These are phyloP conservation scores for Trametes pubescens DNA, from an alignment of 1,284 basidiomycete species.

Conservation along the genomic window DNA sequence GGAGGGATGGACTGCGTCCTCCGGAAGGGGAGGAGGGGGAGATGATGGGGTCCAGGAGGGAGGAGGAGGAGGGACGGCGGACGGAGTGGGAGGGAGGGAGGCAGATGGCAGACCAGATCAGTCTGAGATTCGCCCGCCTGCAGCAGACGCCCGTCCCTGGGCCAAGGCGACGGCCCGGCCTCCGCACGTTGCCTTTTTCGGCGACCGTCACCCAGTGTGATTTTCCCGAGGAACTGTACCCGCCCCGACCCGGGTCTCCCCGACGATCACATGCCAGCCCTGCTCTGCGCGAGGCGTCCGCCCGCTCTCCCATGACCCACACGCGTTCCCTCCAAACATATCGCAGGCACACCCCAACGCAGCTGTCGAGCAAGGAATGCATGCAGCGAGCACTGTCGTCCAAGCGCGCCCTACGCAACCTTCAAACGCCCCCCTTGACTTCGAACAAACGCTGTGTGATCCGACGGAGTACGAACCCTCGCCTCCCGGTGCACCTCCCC, in stretches of 20 bases:
- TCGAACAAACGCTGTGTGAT: conserved; percentile 18
- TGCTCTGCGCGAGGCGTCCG: not conserved
- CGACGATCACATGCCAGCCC: conserved; percentile 23
- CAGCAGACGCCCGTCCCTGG: conserved; percentile 9
- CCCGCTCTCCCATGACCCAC: conserved; percentile 17
- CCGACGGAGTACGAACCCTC: not conserved
- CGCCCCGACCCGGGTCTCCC: conserved; percentile 20
- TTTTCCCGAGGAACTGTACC: conserved; percentile 21
- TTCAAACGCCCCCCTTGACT: not conserved
- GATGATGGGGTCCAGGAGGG: conserved; percentile 2
- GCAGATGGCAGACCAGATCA: conserved; percentile 17
- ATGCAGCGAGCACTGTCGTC: not conserved
- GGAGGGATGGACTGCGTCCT: conserved; percentile 3
- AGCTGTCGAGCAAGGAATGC: not conserved
- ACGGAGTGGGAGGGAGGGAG: conserved; percentile 8
- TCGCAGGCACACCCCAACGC: not conserved
- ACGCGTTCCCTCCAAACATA: conserved; percentile 7
- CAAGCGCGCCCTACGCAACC: not conserved
- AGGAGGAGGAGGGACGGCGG: conserved; percentile 4
- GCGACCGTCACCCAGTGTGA: conserved; percentile 23
- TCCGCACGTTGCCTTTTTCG: conserved; percentile 21
- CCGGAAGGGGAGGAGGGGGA: conserved; percentile 1
- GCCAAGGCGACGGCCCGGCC: conserved; percentile 24
- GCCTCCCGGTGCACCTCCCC: not conserved
- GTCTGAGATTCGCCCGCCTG: conserved; percentile 16